A percentile compares a stretch with the other conserved stretches of the same genome.
Conservation (phyloP, 2,329 filamentous ascomycete genomes). For the Microascus cirrosus region DNA sequence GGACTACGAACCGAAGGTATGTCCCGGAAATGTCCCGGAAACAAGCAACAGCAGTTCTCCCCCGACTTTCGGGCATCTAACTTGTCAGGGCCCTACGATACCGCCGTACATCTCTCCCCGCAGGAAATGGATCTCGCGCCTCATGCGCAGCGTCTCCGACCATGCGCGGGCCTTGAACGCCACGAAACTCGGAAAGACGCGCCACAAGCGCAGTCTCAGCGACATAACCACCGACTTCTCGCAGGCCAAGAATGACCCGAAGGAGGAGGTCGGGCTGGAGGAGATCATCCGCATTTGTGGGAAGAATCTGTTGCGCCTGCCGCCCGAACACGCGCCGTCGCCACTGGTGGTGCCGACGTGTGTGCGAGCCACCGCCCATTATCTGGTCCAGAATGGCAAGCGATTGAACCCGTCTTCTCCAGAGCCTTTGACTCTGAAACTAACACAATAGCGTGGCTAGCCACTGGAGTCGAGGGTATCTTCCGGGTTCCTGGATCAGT, state of each 20-base stretch:
- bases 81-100: neutral
- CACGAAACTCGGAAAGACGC: neutral
- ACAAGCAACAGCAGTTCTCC: neutral
- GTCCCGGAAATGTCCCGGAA: neutral
- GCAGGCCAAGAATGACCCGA: conserved; percentile 27
- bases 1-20: neutral
- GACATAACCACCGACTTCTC: conserved; percentile 38
- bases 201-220: conserved; percentile 42
- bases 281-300: conserved; percentile 53
- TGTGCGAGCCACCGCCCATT: conserved; percentile 54
- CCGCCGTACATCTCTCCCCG: neutral
- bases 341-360: conserved; percentile 52
- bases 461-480: conserved; percentile 40
- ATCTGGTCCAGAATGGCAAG: conserved; percentile 48
- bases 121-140: conserved; percentile 25
- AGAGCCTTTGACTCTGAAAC: neutral
- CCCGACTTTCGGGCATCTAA: neutral
- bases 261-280: conserved; percentile 40
- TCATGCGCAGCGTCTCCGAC: conserved; percentile 16
- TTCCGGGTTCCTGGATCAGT: conserved; percentile 53
- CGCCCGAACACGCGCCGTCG: conserved; percentile 44
- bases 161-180: neutral
- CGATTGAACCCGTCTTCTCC: neutral
- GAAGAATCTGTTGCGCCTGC: conserved; percentile 49
- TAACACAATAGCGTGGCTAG: conserved; percentile 10